These are phyloP conservation scores for Salvia splendens DNA, from an alignment of 257 asterid genomes.

Conservation along the genomic window DNA sequence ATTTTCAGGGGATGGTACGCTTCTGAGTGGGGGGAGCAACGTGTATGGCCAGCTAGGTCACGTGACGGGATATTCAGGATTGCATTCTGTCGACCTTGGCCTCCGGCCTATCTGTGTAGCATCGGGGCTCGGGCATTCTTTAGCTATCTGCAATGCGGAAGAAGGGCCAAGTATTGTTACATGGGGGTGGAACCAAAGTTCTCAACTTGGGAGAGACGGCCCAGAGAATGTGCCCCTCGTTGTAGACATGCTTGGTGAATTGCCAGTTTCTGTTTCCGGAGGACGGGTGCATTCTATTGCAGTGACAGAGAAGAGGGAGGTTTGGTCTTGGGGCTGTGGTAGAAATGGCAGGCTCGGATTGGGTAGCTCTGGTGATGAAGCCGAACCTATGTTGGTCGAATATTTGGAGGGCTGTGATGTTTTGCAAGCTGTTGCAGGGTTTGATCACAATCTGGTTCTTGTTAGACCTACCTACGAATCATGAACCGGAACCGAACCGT, in stretches of 20 bases:
- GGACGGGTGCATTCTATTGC: slow-evolving; percentile 84
- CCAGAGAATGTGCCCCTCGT: slow-evolving; percentile 46
- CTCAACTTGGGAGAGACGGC: slow-evolving; percentile 87
- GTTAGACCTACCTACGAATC: too few relatives aligned
- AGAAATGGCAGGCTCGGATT: slow-evolving; percentile 87
- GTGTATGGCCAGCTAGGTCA: slow-evolving; percentile 87
- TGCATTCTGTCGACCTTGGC: slow-evolving; percentile 53
- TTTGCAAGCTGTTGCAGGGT: slow-evolving; percentile 81
- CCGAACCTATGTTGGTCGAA: slow-evolving; percentile 68
- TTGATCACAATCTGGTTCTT: slow-evolving; percentile 81
- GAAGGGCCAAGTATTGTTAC: slow-evolving; percentile 49
- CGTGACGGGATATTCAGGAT: slow-evolving; percentile 55
- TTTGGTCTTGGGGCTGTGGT: slow-evolving; percentile 96
- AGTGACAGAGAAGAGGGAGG: slow-evolving; percentile 55
- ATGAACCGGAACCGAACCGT: too few relatives aligned
- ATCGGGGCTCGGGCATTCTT: slow-evolving; percentile 84
- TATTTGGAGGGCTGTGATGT: slow-evolving; percentile 59
- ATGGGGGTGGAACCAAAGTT: slow-evolving; percentile 92
- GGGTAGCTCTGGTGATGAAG: slow-evolving; percentile 79
- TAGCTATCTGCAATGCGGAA: slow-evolving; percentile 61
- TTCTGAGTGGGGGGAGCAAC: slow-evolving; percentile 88
- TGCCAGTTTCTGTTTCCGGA: slow-evolving; percentile 57
- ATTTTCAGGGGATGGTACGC: slow-evolving; percentile 69
- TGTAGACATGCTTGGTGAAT: slow-evolving; percentile 55
- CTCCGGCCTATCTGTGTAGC: slow-evolving; percentile 56